These are phyloP conservation scores for Singerocomus rubriflavus DNA, from an alignment of 1,284 basidiomycete genomes.

Conservation along the genomic window DNA sequence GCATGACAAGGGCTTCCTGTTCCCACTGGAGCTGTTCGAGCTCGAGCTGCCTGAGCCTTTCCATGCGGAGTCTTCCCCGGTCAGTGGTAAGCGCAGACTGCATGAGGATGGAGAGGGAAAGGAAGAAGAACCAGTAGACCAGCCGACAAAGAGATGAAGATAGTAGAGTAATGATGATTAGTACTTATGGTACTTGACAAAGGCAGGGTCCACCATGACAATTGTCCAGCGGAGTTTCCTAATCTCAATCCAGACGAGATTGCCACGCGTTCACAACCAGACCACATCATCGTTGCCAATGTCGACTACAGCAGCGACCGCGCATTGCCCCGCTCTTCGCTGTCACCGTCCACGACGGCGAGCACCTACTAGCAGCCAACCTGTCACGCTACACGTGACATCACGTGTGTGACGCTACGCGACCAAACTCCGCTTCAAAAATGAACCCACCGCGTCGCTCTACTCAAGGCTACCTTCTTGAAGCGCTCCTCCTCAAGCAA, in stretches of 20 bases:
- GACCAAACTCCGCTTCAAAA: slow-evolving; percentile 37
- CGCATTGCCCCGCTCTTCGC: not conserved
- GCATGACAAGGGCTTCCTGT: slow-evolving; percentile 47
- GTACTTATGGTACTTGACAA: not conserved
- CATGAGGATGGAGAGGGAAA: slow-evolving; percentile 8
- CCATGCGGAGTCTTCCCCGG: slow-evolving; percentile 31
- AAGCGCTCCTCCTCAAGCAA: no score
- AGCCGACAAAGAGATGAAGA: slow-evolving; percentile 1
- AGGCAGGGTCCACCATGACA: not conserved
- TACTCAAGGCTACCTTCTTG: slow-evolving; percentile 88
- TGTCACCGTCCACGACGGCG: slow-evolving; percentile 7
- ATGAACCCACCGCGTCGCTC: slow-evolving; percentile 35
- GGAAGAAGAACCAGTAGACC: slow-evolving; percentile 5
- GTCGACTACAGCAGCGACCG: not conserved
- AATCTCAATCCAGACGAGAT: slow-evolving; percentile 7
- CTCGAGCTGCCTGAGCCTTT: slow-evolving; percentile 35
- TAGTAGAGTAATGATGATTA: no score
- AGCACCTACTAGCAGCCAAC: slow-evolving; percentile 5
- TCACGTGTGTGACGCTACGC: slow-evolving; percentile 30
- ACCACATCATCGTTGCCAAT: not conserved
- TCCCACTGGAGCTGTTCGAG: slow-evolving; percentile 48
- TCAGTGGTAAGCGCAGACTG: slow-evolving; percentile 20
- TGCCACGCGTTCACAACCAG: not conserved
- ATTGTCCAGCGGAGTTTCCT: slow-evolving; percentile 10
- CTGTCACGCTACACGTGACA: slow-evolving; percentile 31